Conservation (phyloP, 495 filamentous ascomycete species). For the Lasiosphaeria ovina region DNA sequence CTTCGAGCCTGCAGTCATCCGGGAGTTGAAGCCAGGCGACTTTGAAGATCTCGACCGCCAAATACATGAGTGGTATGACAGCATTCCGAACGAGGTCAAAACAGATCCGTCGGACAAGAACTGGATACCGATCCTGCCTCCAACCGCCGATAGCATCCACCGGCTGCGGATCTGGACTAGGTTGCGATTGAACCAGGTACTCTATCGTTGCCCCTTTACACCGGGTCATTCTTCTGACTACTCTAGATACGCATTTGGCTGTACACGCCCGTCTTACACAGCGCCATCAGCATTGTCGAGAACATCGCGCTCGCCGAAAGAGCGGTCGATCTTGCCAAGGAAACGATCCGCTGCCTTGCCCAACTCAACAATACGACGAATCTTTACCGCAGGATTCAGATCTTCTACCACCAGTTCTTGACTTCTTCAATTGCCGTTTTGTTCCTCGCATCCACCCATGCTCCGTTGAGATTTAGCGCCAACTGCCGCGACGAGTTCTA, state of each 20-base stretch:
- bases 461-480: slow-evolving; percentile 71
- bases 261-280: slow-evolving; percentile 78
- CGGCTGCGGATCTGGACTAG: slow-evolving; percentile 59
- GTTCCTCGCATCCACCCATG: slow-evolving; percentile 80
- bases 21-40: slow-evolving; percentile 56
- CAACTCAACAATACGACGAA: slow-evolving; percentile 76
- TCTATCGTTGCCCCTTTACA: neutral
- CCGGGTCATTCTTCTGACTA: neutral
- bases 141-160: slow-evolving; percentile 43
- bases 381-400: slow-evolving; percentile 75
- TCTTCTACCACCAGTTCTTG: slow-evolving; percentile 85
- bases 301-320: slow-evolving; percentile 66
- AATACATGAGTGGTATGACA: slow-evolving; percentile 71
- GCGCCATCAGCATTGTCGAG: slow-evolving; percentile 69
- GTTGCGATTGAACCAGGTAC: slow-evolving; percentile 69
- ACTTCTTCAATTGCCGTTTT: slow-evolving; percentile 76
- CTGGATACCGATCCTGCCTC: slow-evolving; percentile 19
- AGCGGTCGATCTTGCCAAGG: slow-evolving; percentile 74
- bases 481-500: slow-evolving; percentile 81
- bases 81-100: slow-evolving; percentile 40
- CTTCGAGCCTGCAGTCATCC: slow-evolving; percentile 51
- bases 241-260: slow-evolving; percentile 70
- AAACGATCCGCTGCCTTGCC: slow-evolving; percentile 72
- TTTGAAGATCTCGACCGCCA: slow-evolving; percentile 75
- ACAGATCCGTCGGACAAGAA: slow-evolving; percentile 19